Evolutionary conservation across 2,329 filamentous ascomycete genomes (phyloP).

Genomic region (Ophiostoma sp.): DNA sequence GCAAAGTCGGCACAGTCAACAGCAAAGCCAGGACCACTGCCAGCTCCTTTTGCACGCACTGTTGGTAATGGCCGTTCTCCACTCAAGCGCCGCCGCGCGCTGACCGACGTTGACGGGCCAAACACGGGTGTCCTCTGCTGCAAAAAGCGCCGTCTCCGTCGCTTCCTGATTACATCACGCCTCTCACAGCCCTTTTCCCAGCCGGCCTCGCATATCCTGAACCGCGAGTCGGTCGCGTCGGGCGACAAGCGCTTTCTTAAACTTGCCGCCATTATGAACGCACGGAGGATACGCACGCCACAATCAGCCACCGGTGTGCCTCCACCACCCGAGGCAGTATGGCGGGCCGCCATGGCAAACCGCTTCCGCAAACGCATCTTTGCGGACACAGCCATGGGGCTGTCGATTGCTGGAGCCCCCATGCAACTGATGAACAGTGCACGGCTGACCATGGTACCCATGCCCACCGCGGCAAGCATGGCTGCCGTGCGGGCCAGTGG

Average conservation of each 20-base stretch:
- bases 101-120: conserved; percentile 55
- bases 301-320: neutral
- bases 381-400: conserved; percentile 32
- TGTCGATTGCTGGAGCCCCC: conserved; percentile 26
- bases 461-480: conserved; percentile 5
- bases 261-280: conserved; percentile 40
- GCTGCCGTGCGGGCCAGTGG: neutral
- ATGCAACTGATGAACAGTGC: conserved; percentile 22
- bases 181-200: conserved; percentile 64
- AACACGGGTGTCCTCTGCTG: conserved; percentile 45
- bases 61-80: conserved; percentile 3
- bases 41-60: neutral
- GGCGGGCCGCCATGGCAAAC: conserved; percentile 63
- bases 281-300: conserved; percentile 28
- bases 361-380: conserved; percentile 46
- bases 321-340: conserved; percentile 42
- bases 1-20: neutral
- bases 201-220: conserved; percentile 64
- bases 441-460: conserved; percentile 13
- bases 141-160: conserved; percentile 63
- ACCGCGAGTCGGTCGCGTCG: conserved; percentile 47
- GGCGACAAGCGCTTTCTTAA: conserved; percentile 47
- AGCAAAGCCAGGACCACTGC: neutral
- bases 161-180: conserved; percentile 61
- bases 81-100: conserved; percentile 47